Evolutionary conservation across 1,284 basidiomycete genomes (phyloP).

Genomic region (Tranzscheliella williamsii): DNA sequence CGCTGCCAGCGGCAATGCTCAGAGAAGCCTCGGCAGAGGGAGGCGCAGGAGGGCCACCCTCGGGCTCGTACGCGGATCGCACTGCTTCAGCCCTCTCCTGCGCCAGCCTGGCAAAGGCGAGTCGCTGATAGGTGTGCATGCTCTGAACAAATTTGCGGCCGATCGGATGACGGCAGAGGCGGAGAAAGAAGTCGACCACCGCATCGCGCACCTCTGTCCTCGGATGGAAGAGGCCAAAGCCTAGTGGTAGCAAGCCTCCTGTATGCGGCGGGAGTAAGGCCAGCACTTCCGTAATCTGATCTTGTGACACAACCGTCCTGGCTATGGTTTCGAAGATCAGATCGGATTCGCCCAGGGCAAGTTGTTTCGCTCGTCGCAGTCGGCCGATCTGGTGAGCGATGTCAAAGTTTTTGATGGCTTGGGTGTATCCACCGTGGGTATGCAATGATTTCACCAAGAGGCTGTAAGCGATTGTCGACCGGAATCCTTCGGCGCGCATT

Average conservation of each 20-base stretch:
- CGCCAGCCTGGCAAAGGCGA: slow-evolving; percentile 65
- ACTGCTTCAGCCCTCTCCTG: slow-evolving; percentile 39
- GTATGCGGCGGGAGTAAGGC: slow-evolving; percentile 75
- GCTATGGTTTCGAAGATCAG: slow-evolving; percentile 76
- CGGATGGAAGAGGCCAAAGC: slow-evolving; percentile 88
- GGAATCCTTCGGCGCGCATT: slow-evolving; percentile 78
- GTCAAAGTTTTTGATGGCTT: slow-evolving; percentile 71
- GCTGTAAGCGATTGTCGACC: slow-evolving; percentile 71
- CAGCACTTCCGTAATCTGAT: slow-evolving; percentile 85
- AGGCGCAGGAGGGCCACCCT: too few relatives aligned
- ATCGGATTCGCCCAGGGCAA: slow-evolving; percentile 71
- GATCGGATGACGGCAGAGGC: slow-evolving; percentile 62
- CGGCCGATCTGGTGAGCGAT: slow-evolving; percentile 73
- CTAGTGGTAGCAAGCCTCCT: slow-evolving; percentile 81
- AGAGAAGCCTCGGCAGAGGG: too few relatives aligned
- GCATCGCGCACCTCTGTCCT: slow-evolving; percentile 73
- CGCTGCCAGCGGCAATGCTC: too few relatives aligned
- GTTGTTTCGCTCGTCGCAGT: slow-evolving; percentile 69
- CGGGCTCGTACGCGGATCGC: too few relatives aligned
- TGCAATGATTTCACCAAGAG: slow-evolving; percentile 55
- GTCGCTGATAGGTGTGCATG: slow-evolving; percentile 88
- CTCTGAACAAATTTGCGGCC: slow-evolving; percentile 79
- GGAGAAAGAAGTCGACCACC: slow-evolving; percentile 68
- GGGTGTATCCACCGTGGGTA: slow-evolving; percentile 19
- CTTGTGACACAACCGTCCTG: slow-evolving; percentile 65